A percentile compares a stretch with the other conserved stretches of the same genome.
These are phyloP conservation scores for Cryptosporidium ubiquitum DNA, from an alignment of 169 alveolate genomes.

Conservation along the genomic window DNA sequence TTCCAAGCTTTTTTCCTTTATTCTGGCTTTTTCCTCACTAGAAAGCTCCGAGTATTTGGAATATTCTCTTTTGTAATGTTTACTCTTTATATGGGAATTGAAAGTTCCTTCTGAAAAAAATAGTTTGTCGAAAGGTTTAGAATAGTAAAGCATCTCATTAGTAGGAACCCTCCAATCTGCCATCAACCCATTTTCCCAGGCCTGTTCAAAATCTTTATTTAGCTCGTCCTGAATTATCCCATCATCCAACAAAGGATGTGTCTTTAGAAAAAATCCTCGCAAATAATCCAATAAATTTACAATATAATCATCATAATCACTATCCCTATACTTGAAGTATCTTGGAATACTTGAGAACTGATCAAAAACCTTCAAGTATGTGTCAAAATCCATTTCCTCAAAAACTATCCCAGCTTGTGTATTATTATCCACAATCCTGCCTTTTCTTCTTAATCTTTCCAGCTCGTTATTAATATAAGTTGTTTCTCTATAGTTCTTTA, in stretches of 20 bases:
- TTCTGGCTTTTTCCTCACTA: slow-evolving; percentile 82
- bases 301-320: slow-evolving; percentile 80
- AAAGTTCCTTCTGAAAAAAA: slow-evolving; percentile 79
- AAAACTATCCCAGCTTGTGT: slow-evolving; percentile 57
- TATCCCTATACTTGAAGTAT: slow-evolving; percentile 83
- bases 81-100: slow-evolving; percentile 76
- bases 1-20: slow-evolving; percentile 81
- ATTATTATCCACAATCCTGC: not conserved
- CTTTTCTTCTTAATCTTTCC: slow-evolving; percentile 55
- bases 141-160: slow-evolving; percentile 79
- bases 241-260: slow-evolving; percentile 81
- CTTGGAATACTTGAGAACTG: slow-evolving; percentile 83
- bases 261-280: slow-evolving; percentile 77
- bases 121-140: slow-evolving; percentile 82
- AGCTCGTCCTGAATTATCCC: slow-evolving; percentile 76
- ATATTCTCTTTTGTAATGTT: slow-evolving; percentile 80
- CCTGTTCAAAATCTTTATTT: slow-evolving; percentile 79
- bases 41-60: slow-evolving; percentile 84
- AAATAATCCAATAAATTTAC: slow-evolving; percentile 78
- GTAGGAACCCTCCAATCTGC: slow-evolving; percentile 84
- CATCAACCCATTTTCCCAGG: slow-evolving; percentile 79
- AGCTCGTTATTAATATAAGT: slow-evolving; percentile 65
- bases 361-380: slow-evolving; percentile 81
- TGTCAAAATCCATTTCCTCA: slow-evolving; percentile 82
- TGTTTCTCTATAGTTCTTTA: slow-evolving; percentile 76